These are phyloP conservation scores for Tetracentron sinense DNA, from an alignment of 164 flowering plant species.

Conservation along the genomic window DNA sequence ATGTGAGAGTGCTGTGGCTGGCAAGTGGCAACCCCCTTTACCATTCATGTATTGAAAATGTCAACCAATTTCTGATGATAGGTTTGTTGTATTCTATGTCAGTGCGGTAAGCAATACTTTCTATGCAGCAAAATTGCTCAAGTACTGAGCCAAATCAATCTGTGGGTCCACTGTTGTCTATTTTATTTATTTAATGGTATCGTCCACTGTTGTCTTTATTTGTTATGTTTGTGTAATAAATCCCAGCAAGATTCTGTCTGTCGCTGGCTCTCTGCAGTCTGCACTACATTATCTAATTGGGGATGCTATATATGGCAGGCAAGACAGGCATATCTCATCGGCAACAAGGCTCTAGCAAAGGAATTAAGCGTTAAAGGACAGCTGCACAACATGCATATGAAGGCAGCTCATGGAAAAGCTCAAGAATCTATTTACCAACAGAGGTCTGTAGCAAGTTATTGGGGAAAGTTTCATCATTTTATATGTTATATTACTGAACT, in stretches of 20 bases:
- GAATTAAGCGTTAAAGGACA: slow-evolving; percentile 89
- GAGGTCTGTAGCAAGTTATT: slow-evolving; percentile 76
- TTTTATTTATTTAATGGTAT: too few relatives aligned
- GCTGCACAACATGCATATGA: slow-evolving; percentile 86
- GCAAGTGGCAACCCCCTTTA: too few relatives aligned
- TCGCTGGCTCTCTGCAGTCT: too few relatives aligned
- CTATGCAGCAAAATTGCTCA: background rate
- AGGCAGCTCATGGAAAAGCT: slow-evolving; percentile 95
- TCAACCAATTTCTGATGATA: background rate
- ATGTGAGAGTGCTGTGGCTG: background rate
- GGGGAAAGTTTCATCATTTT: too few relatives aligned
- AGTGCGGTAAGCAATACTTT: background rate
- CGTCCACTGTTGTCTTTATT: background rate
- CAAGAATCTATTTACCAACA: slow-evolving; percentile 90
- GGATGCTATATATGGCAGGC: slow-evolving; percentile 49
- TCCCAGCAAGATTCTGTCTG: too few relatives aligned
- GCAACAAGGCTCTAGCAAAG: slow-evolving; percentile 91
- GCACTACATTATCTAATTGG: background rate
- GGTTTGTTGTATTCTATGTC: background rate
- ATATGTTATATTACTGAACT: too few relatives aligned
- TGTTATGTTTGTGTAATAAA: too few relatives aligned
- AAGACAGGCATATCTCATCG: slow-evolving; percentile 80
- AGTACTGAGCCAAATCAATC: background rate
- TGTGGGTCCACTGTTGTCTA: background rate
- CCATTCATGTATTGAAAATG: too few relatives aligned